Evolutionary conservation across 2,329 filamentous ascomycete genomes (phyloP).

Genomic region (Neopestalotiopsis rosae): DNA sequence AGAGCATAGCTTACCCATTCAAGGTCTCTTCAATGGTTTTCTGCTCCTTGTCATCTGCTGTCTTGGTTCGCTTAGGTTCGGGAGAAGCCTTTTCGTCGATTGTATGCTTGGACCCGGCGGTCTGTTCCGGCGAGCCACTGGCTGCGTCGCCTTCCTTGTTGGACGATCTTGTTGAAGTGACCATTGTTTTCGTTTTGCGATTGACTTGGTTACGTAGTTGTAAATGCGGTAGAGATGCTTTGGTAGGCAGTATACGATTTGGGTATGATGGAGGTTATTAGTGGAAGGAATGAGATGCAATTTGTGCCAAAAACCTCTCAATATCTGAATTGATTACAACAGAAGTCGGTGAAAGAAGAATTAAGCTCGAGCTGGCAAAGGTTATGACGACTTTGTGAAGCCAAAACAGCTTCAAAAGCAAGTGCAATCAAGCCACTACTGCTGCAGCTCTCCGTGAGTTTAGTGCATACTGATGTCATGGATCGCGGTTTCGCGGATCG

Average conservation of each 20-base stretch:
- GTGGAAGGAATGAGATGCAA: background rate
- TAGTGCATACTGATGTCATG: background rate
- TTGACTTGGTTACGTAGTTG: background rate
- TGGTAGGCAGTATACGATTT: too few species aligned
- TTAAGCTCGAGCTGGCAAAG: background rate
- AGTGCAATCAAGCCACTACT: background rate
- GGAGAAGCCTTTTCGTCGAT: conserved; percentile 36
- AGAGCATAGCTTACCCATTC: conserved; percentile 29
- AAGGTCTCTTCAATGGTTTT: conserved; percentile 59
- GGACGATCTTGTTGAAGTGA: conserved; percentile 22
- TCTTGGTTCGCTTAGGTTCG: conserved; percentile 45
- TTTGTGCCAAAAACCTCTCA: background rate
- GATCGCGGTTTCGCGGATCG: background rate
- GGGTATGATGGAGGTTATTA: background rate
- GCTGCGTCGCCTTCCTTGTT: conserved; percentile 24
- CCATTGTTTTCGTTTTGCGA: background rate
- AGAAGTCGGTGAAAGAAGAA: background rate
- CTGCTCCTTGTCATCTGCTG: conserved; percentile 45
- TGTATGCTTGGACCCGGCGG: conserved; percentile 41
- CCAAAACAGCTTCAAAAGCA: background rate
- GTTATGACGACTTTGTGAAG: background rate
- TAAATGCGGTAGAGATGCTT: too few species aligned
- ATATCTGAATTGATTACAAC: background rate
- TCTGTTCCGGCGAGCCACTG: conserved; percentile 20
- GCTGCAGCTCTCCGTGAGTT: background rate